These are phyloP conservation scores for Dictyostelium intermedium DNA, from an alignment of 78 protist genomes.

Conservation along the genomic window DNA sequence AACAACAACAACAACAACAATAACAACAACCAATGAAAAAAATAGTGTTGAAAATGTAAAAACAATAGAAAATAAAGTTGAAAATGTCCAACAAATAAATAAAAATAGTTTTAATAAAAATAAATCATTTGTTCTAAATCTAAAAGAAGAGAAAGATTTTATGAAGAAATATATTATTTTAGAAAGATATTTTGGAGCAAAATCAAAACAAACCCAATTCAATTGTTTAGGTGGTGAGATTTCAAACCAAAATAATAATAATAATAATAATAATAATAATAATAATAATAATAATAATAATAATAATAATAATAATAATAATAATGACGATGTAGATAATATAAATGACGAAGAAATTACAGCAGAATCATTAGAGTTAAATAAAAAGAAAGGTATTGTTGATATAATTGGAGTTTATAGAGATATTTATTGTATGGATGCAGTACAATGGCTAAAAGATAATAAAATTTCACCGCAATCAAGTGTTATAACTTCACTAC, in stretches of 20 bases:
- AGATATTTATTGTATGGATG: constrained; percentile 52
- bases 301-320: not conserved
- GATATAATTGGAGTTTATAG: constrained; percentile 5
- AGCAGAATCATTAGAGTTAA: not conserved
- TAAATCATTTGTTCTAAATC: not conserved
- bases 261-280: not conserved
- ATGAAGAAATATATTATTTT: not conserved
- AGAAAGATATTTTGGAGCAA: not conserved
- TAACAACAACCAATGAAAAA: not conserved
- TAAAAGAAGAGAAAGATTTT: not conserved
- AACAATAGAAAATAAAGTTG: not conserved
- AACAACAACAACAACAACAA: not conserved
- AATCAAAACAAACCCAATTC: not conserved
- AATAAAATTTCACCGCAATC: constrained; percentile 1
- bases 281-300: not conserved
- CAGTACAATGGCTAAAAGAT: constrained; percentile 25
- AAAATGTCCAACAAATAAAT: not conserved
- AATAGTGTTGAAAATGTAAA: not conserved
- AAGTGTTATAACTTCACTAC: constrained; percentile 42
- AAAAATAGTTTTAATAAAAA: not conserved
- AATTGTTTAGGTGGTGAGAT: not conserved
- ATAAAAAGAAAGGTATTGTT: not conserved
- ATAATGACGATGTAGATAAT: not conserved
- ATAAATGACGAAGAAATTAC: not conserved
- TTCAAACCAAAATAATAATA: not conserved